Base-by-base conservation (phyloP, 1,284 basidiomycete species). In the Hymenochaete sp. region DNA sequence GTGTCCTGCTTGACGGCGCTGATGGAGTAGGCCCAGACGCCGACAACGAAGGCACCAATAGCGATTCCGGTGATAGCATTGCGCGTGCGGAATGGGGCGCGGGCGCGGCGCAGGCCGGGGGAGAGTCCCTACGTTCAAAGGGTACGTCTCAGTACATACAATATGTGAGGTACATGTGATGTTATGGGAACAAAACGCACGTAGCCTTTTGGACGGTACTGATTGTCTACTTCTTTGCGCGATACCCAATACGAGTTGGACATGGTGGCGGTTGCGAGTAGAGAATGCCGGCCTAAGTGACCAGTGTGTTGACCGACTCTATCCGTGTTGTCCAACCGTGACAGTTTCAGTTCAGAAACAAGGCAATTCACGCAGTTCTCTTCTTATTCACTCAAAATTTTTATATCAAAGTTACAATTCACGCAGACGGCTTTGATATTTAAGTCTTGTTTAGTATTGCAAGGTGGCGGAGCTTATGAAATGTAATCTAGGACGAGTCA, bases 21-120 rank as follows among this genome's bases (percentile, higher is more conserved):
- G 60, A 98, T 93, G 11, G 92, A 93, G 65, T 97, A 98, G 7
- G 79, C 74, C 77, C 92, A 98, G 13, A 96, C 81, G 37, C 82
- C 80, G n/a, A 79, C 74, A 24, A 79, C 80, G 61, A 97, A 95
- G 1, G 74, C 72, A 35, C 79, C 71, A 47, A 97, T 75, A 3
- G 71, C 59, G 31, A 79, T 53, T 3, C 93, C 93, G 0, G 87
- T 90, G 38, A 95, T 46, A 11, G 81, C 73, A 62, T 98, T 98
- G 54, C 75, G 75, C 26, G 84, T 48, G 24, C 77, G 73, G 66
- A 85, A 98, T 7, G 90, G 93, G 55, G 76, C 77, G 28, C 93
- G 79, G 10, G 93, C 93, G 49, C 93, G 83, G 65, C 79, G 70
- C 39, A 97, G 78, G 33, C 89, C 89, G 18, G 79, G 77, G 8